Percentiles rank a stretch among this genome's conserved stretches.
Conservation (phyloP, 495 filamentous ascomycete genomes). For the Penicillium tannophilum region DNA sequence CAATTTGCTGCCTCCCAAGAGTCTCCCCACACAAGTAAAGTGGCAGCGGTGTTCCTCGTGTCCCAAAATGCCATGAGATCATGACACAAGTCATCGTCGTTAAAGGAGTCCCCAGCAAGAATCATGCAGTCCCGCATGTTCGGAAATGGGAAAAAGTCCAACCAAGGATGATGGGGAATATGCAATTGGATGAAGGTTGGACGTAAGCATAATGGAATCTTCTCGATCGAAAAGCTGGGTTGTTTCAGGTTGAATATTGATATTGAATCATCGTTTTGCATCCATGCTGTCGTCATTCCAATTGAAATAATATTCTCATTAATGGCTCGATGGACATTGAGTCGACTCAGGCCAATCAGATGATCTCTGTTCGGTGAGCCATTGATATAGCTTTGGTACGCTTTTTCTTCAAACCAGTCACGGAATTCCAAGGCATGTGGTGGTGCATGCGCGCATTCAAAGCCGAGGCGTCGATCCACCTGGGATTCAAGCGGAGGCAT, state of each 20-base stretch:
- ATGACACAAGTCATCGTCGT: constrained; percentile 29
- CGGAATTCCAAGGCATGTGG: neutral
- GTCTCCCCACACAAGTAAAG: constrained; percentile 47
- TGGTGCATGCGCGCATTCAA: constrained; percentile 12
- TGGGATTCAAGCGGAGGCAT: too few species aligned
- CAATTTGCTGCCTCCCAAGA: constrained; percentile 45
- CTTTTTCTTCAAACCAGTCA: constrained; percentile 10
- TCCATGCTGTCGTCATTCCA: constrained; percentile 23
- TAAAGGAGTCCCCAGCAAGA: constrained; percentile 17
- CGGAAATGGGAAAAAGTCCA: constrained; percentile 37
- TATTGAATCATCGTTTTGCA: constrained; percentile 22
- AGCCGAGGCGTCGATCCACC: neutral
- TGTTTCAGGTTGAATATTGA: constrained; percentile 29
- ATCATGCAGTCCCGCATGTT: constrained; percentile 33
- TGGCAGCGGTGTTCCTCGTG: constrained; percentile 14
- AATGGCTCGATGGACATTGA: constrained; percentile 27
- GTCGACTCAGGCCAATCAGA: constrained; percentile 16
- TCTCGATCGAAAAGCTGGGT: constrained; percentile 14
- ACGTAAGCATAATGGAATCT: constrained; percentile 26
- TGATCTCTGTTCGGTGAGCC: constrained; percentile 22
- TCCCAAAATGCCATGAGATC: constrained; percentile 33
- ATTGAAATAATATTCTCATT: constrained; percentile 18
- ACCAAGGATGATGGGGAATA: constrained; percentile 34
- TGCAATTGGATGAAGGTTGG: constrained; percentile 27
- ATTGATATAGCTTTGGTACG: constrained; percentile 9